Evolutionary conservation across 306 rosid genomes (phyloP), one percentile per base, ranked within the genome.

Genomic region (Biancaea sappan): DNA sequence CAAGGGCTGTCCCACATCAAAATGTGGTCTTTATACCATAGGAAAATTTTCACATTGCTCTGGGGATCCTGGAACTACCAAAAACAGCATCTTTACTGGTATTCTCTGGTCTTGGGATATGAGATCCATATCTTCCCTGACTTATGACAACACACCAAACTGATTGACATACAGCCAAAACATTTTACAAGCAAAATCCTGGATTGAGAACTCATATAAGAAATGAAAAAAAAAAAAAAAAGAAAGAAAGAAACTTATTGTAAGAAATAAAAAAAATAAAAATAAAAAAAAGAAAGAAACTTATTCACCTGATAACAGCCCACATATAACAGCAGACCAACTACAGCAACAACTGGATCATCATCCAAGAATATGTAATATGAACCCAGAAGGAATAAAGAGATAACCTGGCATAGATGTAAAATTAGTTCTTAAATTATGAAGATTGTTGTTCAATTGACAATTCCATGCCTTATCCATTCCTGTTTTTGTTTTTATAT

Each of bases 301-400:
- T 11, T 53, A 56, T 52, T 79, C 87, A 94, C 99, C 99, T 94
- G 99, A 82, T 94, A 94, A 79, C 92, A 81, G 41, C 99, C 97
- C 38, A 94, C 99, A 31, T 92, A 94, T 41, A 90, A 76, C 63
- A 94, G 88, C 81, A 94, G 83, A 62, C 96, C 93, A 77, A 83
- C 76, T 51, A 94, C 98, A 77, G 99, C 99, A 44, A 84, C 77
- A 69, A 63, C 81, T 48, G 94, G 83, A 14, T 62, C 85, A 29
- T 82, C 29, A 82, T 75, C 88, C 77, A 87, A 84, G 90, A 92
- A 88, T 58, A 82, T 81, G 91, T 94, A 92, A 80, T 92, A 94
- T 7, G 98, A 90, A 40, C 99, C 98, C 70, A 94, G 74, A 62
- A 94, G 93, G 78, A 94, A 82, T 77, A 94, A 85, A 21, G 99